Percentiles rank a stretch among this genome's conserved stretches.
phyloP scores from a whole-genome alignment of 768 basidiomycete species.

The Tulasnella sp. region DNA sequence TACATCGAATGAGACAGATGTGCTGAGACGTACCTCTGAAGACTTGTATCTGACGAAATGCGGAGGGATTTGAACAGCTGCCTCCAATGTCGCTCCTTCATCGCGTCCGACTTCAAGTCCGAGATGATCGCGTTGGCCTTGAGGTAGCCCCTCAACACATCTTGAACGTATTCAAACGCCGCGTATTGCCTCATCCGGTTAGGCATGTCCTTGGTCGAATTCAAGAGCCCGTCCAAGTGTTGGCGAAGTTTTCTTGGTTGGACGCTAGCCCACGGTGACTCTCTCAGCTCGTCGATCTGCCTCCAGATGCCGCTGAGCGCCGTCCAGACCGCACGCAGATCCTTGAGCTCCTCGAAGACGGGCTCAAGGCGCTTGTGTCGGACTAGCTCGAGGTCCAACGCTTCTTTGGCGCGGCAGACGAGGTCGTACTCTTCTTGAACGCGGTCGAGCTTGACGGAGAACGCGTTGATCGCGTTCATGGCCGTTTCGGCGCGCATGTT shows the following conservation, averaged over 20 bases:
- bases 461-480: slow-evolving; percentile 91
- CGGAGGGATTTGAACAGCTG: slow-evolving; percentile 86
- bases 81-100: slow-evolving; percentile 98
- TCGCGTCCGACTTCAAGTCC: slow-evolving; percentile 92
- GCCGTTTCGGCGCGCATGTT: slow-evolving; percentile 93
- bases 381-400: slow-evolving; percentile 84
- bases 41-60: slow-evolving; percentile 63
- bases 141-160: slow-evolving; percentile 71
- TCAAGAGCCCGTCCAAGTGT: slow-evolving; percentile 81
- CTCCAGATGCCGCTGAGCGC: slow-evolving; percentile 96
- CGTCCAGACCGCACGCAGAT: slow-evolving; percentile 98
- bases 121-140: slow-evolving; percentile 86
- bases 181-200: slow-evolving; percentile 98
- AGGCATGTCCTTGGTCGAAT: slow-evolving; percentile 98
- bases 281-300: slow-evolving; percentile 81
- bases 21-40: slow-evolving; percentile 51
- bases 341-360: slow-evolving; percentile 88
- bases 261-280: slow-evolving; percentile 83
- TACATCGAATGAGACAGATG: not conserved
- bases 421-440: slow-evolving; percentile 94
- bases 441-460: slow-evolving; percentile 81
- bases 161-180: slow-evolving; percentile 97
- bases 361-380: slow-evolving; percentile 88
- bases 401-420: slow-evolving; percentile 93
- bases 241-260: slow-evolving; percentile 89